phyloP scores from a whole-genome alignment of 306 rosid genomes.

The Fragaria iinumae region DNA sequence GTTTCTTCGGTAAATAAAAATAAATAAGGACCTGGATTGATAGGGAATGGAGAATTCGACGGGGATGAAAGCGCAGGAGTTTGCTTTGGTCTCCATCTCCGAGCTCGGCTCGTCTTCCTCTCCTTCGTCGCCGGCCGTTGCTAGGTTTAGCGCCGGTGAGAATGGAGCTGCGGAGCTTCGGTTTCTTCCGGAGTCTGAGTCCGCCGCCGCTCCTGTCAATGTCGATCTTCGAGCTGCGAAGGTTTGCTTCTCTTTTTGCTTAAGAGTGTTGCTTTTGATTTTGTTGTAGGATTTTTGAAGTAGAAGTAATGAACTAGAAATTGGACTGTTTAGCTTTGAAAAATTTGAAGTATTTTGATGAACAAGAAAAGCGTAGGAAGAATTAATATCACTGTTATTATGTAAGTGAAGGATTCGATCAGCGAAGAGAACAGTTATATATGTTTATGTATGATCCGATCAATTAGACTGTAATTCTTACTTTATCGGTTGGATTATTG shows the following conservation, averaged over 20 bases:
- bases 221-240: constrained; percentile 59
- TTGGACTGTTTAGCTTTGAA: neutral
- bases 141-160: constrained; percentile 49
- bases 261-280: neutral
- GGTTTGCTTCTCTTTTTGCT: constrained; percentile 42
- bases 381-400: neutral
- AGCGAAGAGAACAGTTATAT: neutral
- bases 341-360: neutral
- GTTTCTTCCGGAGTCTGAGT: constrained; percentile 45
- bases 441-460: neutral
- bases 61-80: constrained; percentile 48
- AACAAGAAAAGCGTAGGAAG: neutral
- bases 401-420: neutral
- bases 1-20: neutral
- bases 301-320: neutral
- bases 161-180: constrained; percentile 48
- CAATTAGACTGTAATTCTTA: neutral
- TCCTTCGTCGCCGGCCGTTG: constrained; percentile 52
- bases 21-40: constrained; percentile 12
- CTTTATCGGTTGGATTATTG: neutral
- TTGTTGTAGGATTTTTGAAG: constrained; percentile 13
- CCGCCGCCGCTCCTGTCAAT: constrained; percentile 27
- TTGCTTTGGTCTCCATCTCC: constrained; percentile 49
- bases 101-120: constrained; percentile 51
- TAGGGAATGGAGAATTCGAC: constrained; percentile 52